Percentiles rank a stretch among this genome's conserved stretches.
These are phyloP conservation scores for Rhodotorula sphaerocarpa DNA, from an alignment of 768 basidiomycete species.

Conservation along the genomic window DNA sequence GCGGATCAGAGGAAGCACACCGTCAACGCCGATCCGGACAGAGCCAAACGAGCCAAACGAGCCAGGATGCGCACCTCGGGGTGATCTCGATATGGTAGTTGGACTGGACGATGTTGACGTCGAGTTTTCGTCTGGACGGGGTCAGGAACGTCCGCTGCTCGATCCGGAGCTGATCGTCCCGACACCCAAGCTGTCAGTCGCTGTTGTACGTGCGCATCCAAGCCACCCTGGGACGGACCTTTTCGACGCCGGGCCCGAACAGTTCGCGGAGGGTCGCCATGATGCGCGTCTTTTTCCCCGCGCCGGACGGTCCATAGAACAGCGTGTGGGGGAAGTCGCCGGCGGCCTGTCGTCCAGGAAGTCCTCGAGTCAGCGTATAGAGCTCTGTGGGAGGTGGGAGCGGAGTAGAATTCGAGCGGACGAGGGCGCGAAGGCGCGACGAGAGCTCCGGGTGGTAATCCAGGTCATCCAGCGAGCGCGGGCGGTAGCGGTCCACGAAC, in stretches of 20 bases:
- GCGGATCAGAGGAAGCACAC: not conserved
- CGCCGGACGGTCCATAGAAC: slow-evolving; percentile 93
- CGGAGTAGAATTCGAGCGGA: not conserved
- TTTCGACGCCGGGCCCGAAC: slow-evolving; percentile 86
- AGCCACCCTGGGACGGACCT: too few relatives aligned
- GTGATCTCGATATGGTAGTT: slow-evolving; percentile 98
- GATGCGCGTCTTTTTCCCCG: slow-evolving; percentile 96
- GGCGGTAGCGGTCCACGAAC: slow-evolving; percentile 60
- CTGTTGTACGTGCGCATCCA: not conserved
- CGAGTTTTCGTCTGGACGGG: slow-evolving; percentile 84
- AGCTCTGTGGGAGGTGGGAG: slow-evolving; percentile 54
- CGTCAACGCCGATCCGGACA: too few relatives aligned
- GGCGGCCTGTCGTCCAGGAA: slow-evolving; percentile 55
- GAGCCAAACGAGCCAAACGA: too few relatives aligned
- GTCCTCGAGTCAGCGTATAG: slow-evolving; percentile 45
- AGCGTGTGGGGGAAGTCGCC: slow-evolving; percentile 97
- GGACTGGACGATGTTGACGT: slow-evolving; percentile 93
- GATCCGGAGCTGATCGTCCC: slow-evolving; percentile 68
- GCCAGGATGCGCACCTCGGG: slow-evolving; percentile 63
- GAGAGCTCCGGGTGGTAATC: slow-evolving; percentile 81
- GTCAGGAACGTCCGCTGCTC: slow-evolving; percentile 94
- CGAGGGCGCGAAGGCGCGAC: slow-evolving; percentile 46
- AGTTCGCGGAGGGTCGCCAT: slow-evolving; percentile 77
- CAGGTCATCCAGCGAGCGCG: slow-evolving; percentile 70
- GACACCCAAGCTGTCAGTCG: not conserved